Evolutionary conservation across 2,329 filamentous ascomycete genomes (phyloP).

Genomic region (Aspergillus sp.): DNA sequence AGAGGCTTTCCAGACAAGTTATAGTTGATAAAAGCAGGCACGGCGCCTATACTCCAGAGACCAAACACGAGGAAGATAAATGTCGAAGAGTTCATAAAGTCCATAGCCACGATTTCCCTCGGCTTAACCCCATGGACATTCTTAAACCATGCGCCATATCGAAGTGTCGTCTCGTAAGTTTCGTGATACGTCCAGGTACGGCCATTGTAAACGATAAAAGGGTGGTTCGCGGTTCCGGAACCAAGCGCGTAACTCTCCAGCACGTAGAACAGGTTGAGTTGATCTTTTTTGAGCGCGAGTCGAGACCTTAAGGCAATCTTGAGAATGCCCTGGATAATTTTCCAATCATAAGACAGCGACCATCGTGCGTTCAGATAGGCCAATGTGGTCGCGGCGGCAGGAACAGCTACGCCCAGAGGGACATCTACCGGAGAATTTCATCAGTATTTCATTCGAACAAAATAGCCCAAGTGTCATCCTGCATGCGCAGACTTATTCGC

Average conservation of each 20-base stretch:
- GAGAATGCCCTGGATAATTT: constrained; percentile 53
- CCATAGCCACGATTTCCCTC: constrained; percentile 72
- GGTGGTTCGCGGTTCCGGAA: constrained; percentile 45
- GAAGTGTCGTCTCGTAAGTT: constrained; percentile 64
- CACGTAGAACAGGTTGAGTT: constrained; percentile 67
- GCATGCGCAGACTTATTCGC: too few relatives aligned
- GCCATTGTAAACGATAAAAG: constrained; percentile 66
- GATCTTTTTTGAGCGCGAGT: constrained; percentile 53
- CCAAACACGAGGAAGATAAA: constrained; percentile 73
- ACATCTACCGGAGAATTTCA: constrained; percentile 19
- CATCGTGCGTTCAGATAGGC: constrained; percentile 74
- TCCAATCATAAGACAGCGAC: constrained; percentile 61
- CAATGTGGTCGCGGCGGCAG: constrained; percentile 61
- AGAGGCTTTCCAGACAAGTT: constrained; percentile 69
- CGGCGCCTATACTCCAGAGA: constrained; percentile 77
- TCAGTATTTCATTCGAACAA: too few relatives aligned
- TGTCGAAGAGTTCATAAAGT: constrained; percentile 75
- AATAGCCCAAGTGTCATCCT: too few relatives aligned
- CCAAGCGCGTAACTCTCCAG: constrained; percentile 64
- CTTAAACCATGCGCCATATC: constrained; percentile 72
- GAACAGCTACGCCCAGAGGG: constrained; percentile 44
- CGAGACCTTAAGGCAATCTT: constrained; percentile 41
- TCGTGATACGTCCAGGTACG: constrained; percentile 69
- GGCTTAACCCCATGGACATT: constrained; percentile 58
- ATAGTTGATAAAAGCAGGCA: constrained; percentile 84